Percentiles rank a stretch among this genome's conserved stretches.
Evolutionary conservation across 192 early-diverging fungal species (phyloP).

Genomic region (Podila verticillata): DNA sequence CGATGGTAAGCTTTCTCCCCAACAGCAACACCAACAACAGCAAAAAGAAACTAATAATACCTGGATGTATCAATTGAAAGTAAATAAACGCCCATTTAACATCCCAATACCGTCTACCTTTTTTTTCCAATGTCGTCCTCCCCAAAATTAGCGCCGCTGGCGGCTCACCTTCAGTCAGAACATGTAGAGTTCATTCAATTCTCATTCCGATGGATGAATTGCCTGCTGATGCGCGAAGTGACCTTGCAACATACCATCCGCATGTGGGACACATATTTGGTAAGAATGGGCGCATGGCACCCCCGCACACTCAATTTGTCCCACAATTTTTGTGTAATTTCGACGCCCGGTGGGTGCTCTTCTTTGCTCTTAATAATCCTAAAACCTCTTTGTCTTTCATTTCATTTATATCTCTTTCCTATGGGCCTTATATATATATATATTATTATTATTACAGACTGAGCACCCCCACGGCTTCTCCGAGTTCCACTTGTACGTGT

Average conservation of each 20-base stretch:
- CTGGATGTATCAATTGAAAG: background rate
- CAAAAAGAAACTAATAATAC: background rate
- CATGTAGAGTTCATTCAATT: constrained; percentile 98
- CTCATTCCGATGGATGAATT: constrained; percentile 99
- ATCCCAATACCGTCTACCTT: too few relatives aligned
- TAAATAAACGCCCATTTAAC: background rate
- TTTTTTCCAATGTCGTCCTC: background rate
- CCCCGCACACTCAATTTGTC: too few relatives aligned
- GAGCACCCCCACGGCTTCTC: constrained; percentile 93
- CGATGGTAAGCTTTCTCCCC: constrained; percentile 69
- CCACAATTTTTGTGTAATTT: background rate
- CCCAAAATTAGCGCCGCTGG: constrained; percentile 69
- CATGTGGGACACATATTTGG: constrained; percentile 99
- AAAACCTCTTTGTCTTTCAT: background rate
- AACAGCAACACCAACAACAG: too few relatives aligned
- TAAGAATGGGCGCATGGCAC: constrained; percentile 26
- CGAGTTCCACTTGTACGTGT: constrained; percentile 98
- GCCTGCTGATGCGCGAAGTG: constrained; percentile 96
- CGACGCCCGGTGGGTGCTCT: background rate
- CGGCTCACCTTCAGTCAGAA: constrained; percentile 84
- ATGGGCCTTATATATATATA: too few relatives aligned
- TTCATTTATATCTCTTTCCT: background rate
- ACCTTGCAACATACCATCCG: constrained; percentile 87
- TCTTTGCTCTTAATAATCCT: background rate
- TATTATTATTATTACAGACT: constrained; percentile 55